A percentile compares a stretch with the other conserved stretches of the same genome.
These are phyloP conservation scores for Fusarium globosum DNA, from an alignment of 2,329 filamentous ascomycete species.

Conservation along the genomic window DNA sequence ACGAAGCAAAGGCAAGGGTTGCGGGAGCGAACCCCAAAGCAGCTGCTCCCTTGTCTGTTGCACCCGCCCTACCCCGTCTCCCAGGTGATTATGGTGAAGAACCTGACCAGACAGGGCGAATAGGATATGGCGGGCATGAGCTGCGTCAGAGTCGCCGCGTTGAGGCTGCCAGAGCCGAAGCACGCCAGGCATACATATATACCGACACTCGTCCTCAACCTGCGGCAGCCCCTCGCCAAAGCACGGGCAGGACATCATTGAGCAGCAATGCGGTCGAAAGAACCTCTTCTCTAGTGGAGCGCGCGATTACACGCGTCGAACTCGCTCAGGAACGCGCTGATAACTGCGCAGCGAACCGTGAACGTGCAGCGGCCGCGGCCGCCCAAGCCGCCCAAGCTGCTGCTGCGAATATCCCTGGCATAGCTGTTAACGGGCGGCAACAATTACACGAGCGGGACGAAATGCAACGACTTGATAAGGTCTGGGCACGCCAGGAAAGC, in stretches of 20 bases:
- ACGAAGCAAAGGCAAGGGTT: constrained; percentile 60
- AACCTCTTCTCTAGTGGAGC: constrained; percentile 60
- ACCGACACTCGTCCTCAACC: constrained; percentile 35
- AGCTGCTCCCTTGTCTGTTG: constrained; percentile 40
- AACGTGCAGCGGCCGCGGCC: constrained; percentile 50
- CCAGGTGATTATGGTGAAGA: constrained; percentile 32
- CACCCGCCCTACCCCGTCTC: constrained; percentile 37
- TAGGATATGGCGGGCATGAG: constrained; percentile 51
- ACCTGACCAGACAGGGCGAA: constrained; percentile 27
- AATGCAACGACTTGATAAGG: constrained; percentile 63
- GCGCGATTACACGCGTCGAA: constrained; percentile 64
- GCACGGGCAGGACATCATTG: constrained; percentile 33
- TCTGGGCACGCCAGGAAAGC: constrained; percentile 66
- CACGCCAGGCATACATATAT: constrained; percentile 43
- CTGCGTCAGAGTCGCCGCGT: constrained; percentile 58
- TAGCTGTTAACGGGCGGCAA: constrained; percentile 44
- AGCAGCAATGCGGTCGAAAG: constrained; percentile 55
- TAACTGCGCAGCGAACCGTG: constrained; percentile 55
- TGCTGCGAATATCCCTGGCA: constrained; percentile 42
- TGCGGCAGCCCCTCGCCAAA: constrained; percentile 25
- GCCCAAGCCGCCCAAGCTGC: constrained; percentile 48
- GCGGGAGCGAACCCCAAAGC: constrained; percentile 48
- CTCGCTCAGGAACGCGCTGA: constrained; percentile 63
- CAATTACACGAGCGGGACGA: constrained; percentile 60
- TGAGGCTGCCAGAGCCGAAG: constrained; percentile 42